These are phyloP conservation scores for Phalaenopsis aphrodite DNA, from an alignment of 106 monocot species.

Conservation along the genomic window DNA sequence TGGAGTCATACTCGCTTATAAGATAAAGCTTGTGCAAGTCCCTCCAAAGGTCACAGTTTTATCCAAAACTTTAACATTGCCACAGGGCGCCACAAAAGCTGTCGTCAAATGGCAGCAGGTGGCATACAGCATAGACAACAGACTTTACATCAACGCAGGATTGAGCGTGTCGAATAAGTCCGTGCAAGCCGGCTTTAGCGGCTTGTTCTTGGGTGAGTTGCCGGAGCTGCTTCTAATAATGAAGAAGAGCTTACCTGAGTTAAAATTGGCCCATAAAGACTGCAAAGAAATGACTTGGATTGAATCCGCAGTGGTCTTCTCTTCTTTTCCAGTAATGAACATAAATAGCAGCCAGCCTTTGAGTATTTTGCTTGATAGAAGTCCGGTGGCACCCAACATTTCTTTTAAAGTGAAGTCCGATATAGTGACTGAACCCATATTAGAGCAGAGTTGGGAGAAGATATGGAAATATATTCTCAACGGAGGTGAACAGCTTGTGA, in stretches of 20 bases:
- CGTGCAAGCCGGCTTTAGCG: constrained; percentile 15
- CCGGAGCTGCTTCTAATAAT: constrained; percentile 13
- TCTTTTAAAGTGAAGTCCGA: constrained; percentile 35
- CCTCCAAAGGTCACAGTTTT: constrained; percentile 30
- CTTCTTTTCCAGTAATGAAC: neutral
- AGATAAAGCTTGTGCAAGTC: constrained; percentile 21
- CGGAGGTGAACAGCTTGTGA: constrained; percentile 5
- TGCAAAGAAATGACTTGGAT: constrained; percentile 54
- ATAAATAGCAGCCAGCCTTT: neutral
- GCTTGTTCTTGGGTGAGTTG: constrained; percentile 32
- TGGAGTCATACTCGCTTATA: constrained; percentile 37
- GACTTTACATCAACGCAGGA: constrained; percentile 21
- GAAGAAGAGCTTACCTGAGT: constrained; percentile 15
- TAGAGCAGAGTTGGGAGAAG: neutral
- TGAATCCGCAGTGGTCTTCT: constrained; percentile 21
- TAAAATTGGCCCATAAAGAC: constrained; percentile 19
- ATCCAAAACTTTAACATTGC: constrained; percentile 5
- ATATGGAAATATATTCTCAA: constrained; percentile 16
- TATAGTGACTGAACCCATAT: constrained; percentile 16
- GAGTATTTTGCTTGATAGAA: constrained; percentile 12
- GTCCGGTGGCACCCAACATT: neutral
- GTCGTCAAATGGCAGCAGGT: constrained; percentile 37
- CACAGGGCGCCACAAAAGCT: constrained; percentile 12
- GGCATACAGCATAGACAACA: constrained; percentile 15
- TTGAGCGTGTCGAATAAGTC: neutral